Evolutionary conservation across 257 asterid species (phyloP), one percentile per base, ranked within the genome.

Genomic region (Solanum infundibuliforme): DNA sequence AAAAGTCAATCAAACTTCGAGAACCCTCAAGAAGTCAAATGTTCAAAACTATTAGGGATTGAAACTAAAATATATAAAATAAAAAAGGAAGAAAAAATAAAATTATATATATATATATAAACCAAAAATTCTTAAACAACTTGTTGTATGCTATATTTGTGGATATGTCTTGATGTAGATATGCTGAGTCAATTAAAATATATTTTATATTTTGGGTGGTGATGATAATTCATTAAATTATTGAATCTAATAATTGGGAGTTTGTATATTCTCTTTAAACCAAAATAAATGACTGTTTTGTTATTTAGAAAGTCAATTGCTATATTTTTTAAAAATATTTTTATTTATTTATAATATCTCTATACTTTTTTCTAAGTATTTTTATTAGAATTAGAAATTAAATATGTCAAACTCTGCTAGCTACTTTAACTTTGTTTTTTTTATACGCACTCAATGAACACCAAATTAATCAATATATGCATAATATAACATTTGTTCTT

Each of bases 141-240:
- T 79, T 16, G 85, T 43, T 79, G n/a, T 79, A 43, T 79, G 66
- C 66, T 79, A 43, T 79, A 29, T 79, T 79, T 79, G 27, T 43
- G 85, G 85, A 43, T 79, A 77, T 77, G 58, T n/a, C 62, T 39
- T 77, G n/a, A 41, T 6, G n/a, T 52, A 52, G 62, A 16, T n/a
- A 81, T 43, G 66, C 36, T 79, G 65, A 79, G 38, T 43, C 38
- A 79, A 79, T 43, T 41, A 27, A 4, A 81, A 81, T 9, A 43
- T 81, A 81, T 81, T 79, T 81, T 81, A 46, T 27, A 43, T 81
- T 73, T 81, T 81, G 66, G 66, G 85, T 81, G 85, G 85, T 79
- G 84, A 27, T 14, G 21, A 79, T 46, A 43, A 16, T 43, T 8
- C 10, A 81, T 46, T 14, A 46, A 81, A 81, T 27, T 81, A 81